Conservation (phyloP, 352 stramenopile species). For the Aphanomyces euteiches region DNA sequence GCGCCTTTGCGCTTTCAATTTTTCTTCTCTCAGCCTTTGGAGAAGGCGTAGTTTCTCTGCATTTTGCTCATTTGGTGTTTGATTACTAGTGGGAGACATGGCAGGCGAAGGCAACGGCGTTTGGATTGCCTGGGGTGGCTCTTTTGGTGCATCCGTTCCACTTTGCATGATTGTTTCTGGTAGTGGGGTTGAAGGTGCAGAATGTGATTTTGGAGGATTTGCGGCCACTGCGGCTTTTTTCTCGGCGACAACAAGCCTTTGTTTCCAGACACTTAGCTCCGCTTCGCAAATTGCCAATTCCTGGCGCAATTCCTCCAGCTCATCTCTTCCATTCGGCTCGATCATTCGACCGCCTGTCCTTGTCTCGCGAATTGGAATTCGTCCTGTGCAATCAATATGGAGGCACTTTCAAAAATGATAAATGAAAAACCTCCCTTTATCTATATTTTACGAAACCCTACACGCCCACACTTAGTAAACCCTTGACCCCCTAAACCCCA, state of each 20-base stretch:
- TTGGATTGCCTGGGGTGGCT: not conserved
- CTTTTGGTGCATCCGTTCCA: constrained; percentile 3
- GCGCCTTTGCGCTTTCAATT: constrained; percentile 15
- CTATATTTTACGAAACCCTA: too few species aligned
- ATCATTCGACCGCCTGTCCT: not conserved
- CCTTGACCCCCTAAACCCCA: too few species aligned
- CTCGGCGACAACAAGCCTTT: not conserved
- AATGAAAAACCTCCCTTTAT: too few species aligned
- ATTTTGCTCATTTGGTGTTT: not conserved
- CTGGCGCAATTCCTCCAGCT: constrained; percentile 11
- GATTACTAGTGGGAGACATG: not conserved
- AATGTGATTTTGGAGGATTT: not conserved
- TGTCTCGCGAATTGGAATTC: not conserved
- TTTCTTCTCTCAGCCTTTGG: constrained; percentile 25
- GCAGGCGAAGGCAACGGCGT: not conserved
- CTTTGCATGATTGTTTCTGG: not conserved
- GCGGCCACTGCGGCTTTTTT: constrained; percentile 10
- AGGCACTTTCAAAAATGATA: too few species aligned
- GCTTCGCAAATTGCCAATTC: constrained; percentile 22
- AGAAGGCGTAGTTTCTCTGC: constrained; percentile 1
- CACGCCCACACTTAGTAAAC: too few species aligned
- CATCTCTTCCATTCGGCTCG: not conserved
- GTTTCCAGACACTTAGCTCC: constrained; percentile 25
- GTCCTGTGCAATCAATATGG: too few species aligned
- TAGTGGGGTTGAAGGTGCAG: not conserved